Conservation (phyloP, 768 basidiomycete genomes). For the Tulasnella sp. region DNA sequence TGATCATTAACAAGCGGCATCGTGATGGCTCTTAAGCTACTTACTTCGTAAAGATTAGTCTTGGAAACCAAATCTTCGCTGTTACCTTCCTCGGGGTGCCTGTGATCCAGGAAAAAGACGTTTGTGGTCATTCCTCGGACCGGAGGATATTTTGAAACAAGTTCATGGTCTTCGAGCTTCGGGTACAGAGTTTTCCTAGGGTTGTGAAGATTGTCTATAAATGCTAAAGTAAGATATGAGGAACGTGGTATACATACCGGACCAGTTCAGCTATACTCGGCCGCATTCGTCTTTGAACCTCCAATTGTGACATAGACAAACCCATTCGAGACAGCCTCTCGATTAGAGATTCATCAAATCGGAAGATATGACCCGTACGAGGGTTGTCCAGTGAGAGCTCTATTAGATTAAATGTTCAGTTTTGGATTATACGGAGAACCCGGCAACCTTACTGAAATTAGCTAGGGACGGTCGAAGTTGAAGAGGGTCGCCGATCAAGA, state of each 20-base stretch:
- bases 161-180: conserved; percentile 42
- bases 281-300: conserved; percentile 66
- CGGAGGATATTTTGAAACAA: conserved; percentile 39
- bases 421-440: conserved; percentile 18
- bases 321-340: conserved; percentile 49
- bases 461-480: conserved; percentile 39
- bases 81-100: conserved; percentile 46
- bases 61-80: conserved; percentile 52
- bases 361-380: conserved; percentile 44
- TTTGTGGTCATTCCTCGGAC: conserved; percentile 54
- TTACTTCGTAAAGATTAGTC: conserved; percentile 55
- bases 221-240: conserved; percentile 28
- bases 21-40: not conserved
- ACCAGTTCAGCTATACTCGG: conserved; percentile 54
- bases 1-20: conserved; percentile 21
- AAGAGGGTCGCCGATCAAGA: conserved; percentile 66
- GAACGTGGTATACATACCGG: conserved; percentile 39
- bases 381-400: conserved; percentile 57
- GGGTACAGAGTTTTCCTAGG: conserved; percentile 50
- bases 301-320: conserved; percentile 54
- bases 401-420: conserved; percentile 39
- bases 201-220: not conserved
- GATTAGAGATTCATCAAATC: conserved; percentile 66
- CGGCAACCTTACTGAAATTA: conserved; percentile 37
- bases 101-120: conserved; percentile 57